Base-by-base conservation (phyloP, 495 filamentous ascomycete genomes). In the Pyronema domesticum region DNA sequence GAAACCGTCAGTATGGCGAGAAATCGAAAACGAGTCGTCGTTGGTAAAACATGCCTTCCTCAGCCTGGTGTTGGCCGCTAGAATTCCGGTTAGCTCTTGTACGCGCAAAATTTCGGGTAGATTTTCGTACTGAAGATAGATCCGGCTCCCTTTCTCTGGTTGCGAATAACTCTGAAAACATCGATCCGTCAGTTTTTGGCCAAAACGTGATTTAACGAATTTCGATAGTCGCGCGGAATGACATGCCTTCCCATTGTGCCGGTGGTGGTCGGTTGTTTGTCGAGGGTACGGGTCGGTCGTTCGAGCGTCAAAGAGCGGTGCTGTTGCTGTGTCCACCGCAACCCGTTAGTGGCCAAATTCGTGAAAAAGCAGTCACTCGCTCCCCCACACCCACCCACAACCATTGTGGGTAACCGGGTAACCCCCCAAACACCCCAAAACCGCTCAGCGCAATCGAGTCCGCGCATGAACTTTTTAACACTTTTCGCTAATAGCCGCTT, bases 101-200 rank as follows among this genome's bases (percentile, higher is more conserved):
- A 13, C 11, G 39, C 39, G 39, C 39, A 42, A 42, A 42, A 51
- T 44, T 54, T 57, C 39, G 1, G 39, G 39, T 42, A 42, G 17
- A 10, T 3, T 15, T 5, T 35, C 81, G 71, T 80, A 85, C 81
- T 95, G 80, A 98, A 98, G 77, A 96, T 95, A 71, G 82, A 85
- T 73, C 91, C 91, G 75, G 86, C 82, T 74, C 91, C 88, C 79
- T 95, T 95, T 77, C 87, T 83, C 83, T 94, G 86, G 76, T 93
- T 94, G 73, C 86, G 83, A 73, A 96, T 96, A 65, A 87, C 83
- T 69, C 83, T 64, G 50, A 40, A 60, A 40, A 46, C 57, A 46
- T 34, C 51, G 14, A 36, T 39, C 47, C 51, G 58, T 62, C 57
- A 62, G 55, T 37, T 58, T 35, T 57, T 43, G 17, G 39, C 39